Evolutionary conservation across 1,284 basidiomycete species (phyloP).

Genomic region (Rhizoctonia solani): DNA sequence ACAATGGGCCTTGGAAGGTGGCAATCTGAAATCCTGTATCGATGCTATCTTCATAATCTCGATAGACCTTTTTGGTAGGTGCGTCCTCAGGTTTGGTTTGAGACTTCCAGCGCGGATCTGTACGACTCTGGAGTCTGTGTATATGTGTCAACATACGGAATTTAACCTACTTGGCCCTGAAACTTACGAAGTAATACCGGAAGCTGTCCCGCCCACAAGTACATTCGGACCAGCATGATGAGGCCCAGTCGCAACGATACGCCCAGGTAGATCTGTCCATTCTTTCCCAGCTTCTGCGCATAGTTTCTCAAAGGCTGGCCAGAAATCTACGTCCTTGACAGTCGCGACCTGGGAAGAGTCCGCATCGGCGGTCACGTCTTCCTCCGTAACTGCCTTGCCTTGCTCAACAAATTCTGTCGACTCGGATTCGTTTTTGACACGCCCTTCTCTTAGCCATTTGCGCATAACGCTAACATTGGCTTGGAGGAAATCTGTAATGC

Average conservation of each 20-base stretch:
- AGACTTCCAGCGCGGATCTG: constrained; percentile 34
- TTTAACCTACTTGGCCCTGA: constrained; percentile 20
- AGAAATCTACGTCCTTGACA: constrained; percentile 78
- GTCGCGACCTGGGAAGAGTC: constrained; percentile 61
- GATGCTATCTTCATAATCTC: constrained; percentile 79
- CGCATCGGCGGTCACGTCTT: constrained; percentile 46
- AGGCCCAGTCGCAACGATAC: constrained; percentile 92
- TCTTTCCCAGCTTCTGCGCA: constrained; percentile 76
- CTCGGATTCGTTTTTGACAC: constrained; percentile 41
- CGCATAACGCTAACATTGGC: constrained; percentile 64
- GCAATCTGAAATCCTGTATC: constrained; percentile 97
- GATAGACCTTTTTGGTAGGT: constrained; percentile 44
- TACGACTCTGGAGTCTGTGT: constrained; percentile 33
- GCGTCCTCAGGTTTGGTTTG: constrained; percentile 44
- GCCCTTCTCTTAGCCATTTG: constrained; percentile 56
- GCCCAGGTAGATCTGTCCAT: constrained; percentile 75
- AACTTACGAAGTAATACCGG: constrained; percentile 45
- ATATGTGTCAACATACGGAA: constrained; percentile 1
- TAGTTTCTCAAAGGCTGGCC: constrained; percentile 68
- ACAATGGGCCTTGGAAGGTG: constrained; percentile 90
- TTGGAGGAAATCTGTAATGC: constrained; percentile 73
- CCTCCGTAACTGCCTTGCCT: constrained; percentile 49
- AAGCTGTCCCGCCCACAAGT: constrained; percentile 65
- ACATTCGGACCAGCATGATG: constrained; percentile 86
- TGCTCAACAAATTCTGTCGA: constrained; percentile 44